Conservation (phyloP, 2,329 filamentous ascomycete species). For the Cladobotryum protrusum region DNA sequence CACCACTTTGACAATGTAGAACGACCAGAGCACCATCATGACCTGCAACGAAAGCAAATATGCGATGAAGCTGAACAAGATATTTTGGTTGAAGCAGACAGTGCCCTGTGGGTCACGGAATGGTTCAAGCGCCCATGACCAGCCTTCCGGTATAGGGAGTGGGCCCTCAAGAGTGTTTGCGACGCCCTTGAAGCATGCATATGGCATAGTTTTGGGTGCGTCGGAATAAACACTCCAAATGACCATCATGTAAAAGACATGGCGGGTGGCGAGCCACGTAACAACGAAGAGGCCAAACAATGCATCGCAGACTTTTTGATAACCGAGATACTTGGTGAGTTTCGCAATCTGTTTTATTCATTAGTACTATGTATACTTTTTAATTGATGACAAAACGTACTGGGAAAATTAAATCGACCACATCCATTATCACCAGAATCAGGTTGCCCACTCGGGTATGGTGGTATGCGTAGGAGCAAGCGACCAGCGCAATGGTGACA, state of each 20-base stretch:
- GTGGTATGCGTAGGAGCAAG: constrained; percentile 78
- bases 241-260: constrained; percentile 71
- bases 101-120: constrained; percentile 64
- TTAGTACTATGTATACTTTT: too few species aligned
- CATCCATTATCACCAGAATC: constrained; percentile 87
- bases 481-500: constrained; percentile 76
- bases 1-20: constrained; percentile 78
- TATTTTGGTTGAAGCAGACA: constrained; percentile 73
- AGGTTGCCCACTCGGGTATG: constrained; percentile 83
- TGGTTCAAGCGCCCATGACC: constrained; percentile 63
- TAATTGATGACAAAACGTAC: constrained; percentile 42
- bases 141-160: constrained; percentile 41
- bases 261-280: constrained; percentile 76
- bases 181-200: constrained; percentile 64
- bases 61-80: constrained; percentile 70
- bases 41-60: constrained; percentile 72
- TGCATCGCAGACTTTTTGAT: constrained; percentile 68
- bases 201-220: constrained; percentile 53
- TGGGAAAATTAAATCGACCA: constrained; percentile 82
- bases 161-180: constrained; percentile 51
- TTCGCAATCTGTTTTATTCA: constrained; percentile 63
- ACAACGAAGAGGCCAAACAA: constrained; percentile 82
- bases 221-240: constrained; percentile 76
- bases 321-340: constrained; percentile 84
- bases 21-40: constrained; percentile 83